Conservation (phyloP, 495 filamentous ascomycete species). For the Neurospora sp. region DNA sequence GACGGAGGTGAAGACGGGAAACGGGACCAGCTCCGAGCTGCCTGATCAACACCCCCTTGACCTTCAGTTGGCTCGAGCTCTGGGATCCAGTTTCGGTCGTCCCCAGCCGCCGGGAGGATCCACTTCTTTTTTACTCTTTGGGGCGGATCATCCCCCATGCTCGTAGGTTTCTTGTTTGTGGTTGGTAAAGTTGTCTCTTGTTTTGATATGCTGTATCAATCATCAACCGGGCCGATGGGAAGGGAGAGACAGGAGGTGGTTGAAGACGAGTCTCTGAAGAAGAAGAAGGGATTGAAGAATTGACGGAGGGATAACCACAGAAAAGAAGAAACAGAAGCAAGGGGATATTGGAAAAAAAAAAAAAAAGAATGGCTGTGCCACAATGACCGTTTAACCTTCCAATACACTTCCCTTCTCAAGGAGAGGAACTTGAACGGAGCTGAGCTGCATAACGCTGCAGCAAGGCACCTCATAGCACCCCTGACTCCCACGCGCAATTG, state of each 20-base stretch:
- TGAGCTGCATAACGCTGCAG: conserved; percentile 26
- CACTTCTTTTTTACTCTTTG: not conserved
- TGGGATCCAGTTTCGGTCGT: not conserved
- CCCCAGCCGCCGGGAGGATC: not conserved
- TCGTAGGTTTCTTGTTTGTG: not conserved
- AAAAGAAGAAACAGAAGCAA: not conserved
- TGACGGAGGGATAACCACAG: not conserved
- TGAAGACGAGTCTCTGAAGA: not conserved
- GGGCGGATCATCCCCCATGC: not conserved
- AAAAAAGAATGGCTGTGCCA: not conserved
- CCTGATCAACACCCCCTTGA: not conserved
- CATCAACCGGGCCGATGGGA: not conserved
- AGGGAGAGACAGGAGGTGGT: not conserved
- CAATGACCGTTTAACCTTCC: not conserved
- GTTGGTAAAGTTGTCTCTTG: not conserved
- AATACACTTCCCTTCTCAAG: not conserved
- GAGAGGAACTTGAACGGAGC: not conserved
- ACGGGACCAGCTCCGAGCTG: not conserved
- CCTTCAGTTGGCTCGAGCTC: not conserved
- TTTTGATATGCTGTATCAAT: not conserved
- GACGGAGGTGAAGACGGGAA: not conserved
- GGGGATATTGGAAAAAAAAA: not conserved
- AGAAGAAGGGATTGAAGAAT: not conserved
- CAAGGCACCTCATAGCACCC: conserved; percentile 10
- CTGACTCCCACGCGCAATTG: conserved; percentile 24